Conservation (phyloP, 768 basidiomycete genomes). For the Gelatoporia subvermispora region DNA sequence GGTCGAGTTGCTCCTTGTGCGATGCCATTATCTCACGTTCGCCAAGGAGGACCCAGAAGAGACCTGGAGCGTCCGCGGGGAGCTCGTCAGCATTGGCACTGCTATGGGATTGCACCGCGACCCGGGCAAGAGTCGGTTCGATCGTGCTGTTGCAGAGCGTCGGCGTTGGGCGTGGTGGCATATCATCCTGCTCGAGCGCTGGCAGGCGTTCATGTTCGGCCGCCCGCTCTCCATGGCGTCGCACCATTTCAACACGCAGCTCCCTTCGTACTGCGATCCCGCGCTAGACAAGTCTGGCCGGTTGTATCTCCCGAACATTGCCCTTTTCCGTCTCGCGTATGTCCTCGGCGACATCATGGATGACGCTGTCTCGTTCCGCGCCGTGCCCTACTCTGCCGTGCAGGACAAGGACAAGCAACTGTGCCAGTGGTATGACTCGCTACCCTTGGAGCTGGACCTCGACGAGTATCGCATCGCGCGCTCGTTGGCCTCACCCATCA, state of each 20-base stretch:
- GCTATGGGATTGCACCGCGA: constrained; percentile 87
- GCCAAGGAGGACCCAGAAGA: constrained; percentile 76
- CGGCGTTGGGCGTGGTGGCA: constrained; percentile 92
- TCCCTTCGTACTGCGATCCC: constrained; percentile 66
- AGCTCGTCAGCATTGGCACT: constrained; percentile 67
- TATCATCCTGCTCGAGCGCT: constrained; percentile 74
- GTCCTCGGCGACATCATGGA: constrained; percentile 84
- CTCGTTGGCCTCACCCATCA: constrained; percentile 59
- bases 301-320: constrained; percentile 66
- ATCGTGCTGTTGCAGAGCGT: constrained; percentile 64
- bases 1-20: constrained; percentile 67
- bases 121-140: constrained; percentile 75
- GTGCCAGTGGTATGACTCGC: constrained; percentile 70
- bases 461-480: constrained; percentile 74
- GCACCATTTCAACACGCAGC: constrained; percentile 78
- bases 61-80: constrained; percentile 72
- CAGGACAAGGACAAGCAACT: constrained; percentile 68
- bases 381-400: constrained; percentile 67
- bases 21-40: constrained; percentile 68
- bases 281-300: constrained; percentile 58
- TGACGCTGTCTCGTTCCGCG: constrained; percentile 72
- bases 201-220: constrained; percentile 88
- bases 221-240: constrained; percentile 71
- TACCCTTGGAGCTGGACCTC: constrained; percentile 68
- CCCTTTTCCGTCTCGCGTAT: constrained; percentile 71